Conservation (phyloP, 257 asterid species). For the Solanum stenotomum region DNA sequence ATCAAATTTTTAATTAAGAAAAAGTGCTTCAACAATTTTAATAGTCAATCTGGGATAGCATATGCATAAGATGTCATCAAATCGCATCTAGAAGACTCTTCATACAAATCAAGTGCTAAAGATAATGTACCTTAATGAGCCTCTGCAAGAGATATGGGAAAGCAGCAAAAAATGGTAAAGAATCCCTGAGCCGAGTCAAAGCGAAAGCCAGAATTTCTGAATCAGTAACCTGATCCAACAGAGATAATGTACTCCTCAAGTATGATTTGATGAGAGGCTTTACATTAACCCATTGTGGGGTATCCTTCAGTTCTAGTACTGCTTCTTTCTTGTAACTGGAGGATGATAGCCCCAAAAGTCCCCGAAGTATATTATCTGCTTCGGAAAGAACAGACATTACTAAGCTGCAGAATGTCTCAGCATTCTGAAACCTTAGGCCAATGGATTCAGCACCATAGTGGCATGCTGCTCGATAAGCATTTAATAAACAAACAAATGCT, state of each 20-base stretch:
- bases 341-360: slow-evolving; percentile 50
- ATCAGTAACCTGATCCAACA: slow-evolving; percentile 78
- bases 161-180: slow-evolving; percentile 57
- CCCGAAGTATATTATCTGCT: slow-evolving; percentile 56
- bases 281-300: slow-evolving; percentile 52
- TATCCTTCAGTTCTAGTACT: slow-evolving; percentile 39
- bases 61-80: neutral
- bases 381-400: slow-evolving; percentile 53
- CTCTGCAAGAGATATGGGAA: slow-evolving; percentile 61
- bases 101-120: neutral
- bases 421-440: slow-evolving; percentile 43
- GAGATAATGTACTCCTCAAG: slow-evolving; percentile 68
- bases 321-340: slow-evolving; percentile 41
- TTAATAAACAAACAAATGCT: slow-evolving; percentile 56
- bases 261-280: slow-evolving; percentile 67
- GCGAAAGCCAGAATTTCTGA: slow-evolving; percentile 63
- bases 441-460: slow-evolving; percentile 74
- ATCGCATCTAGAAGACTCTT: neutral
- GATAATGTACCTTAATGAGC: slow-evolving; percentile 58
- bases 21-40: neutral
- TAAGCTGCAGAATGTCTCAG: slow-evolving; percentile 59
- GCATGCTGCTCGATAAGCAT: slow-evolving; percentile 90
- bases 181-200: slow-evolving; percentile 51
- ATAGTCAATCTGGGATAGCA: neutral
- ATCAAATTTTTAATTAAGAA: neutral